Conservation (phyloP, 2,329 filamentous ascomycete species). For the Venturiaceae sp. region DNA sequence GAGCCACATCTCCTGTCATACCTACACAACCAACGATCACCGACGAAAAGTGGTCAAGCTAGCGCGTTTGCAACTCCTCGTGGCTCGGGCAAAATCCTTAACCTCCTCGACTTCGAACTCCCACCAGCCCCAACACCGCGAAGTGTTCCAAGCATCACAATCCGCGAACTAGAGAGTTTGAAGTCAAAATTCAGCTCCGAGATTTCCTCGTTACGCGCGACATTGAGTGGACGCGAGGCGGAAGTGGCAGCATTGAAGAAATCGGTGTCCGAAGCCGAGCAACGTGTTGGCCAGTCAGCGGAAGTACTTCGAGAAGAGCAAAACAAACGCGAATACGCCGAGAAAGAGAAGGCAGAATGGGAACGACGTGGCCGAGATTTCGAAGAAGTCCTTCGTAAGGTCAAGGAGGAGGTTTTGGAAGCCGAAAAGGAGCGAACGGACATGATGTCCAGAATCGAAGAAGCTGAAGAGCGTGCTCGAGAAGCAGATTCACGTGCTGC, state of each 20-base stretch:
- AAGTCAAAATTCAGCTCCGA: conserved; percentile 88
- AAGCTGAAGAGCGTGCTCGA: conserved; percentile 63
- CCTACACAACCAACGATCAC: conserved; percentile 31
- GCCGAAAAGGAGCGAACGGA: conserved; percentile 75
- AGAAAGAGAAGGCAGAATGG: conserved; percentile 71
- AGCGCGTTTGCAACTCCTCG: conserved; percentile 35
- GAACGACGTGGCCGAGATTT: conserved; percentile 79
- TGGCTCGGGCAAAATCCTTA: conserved; percentile 45
- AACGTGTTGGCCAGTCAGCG: conserved; percentile 76
- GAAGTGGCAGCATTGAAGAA: conserved; percentile 81
- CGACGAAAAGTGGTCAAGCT: conserved; percentile 25
- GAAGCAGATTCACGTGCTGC: conserved; percentile 67
- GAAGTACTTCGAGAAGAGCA: conserved; percentile 75
- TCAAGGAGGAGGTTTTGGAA: conserved; percentile 71
- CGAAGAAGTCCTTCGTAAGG: conserved; percentile 67
- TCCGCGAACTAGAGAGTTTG: conserved; percentile 82
- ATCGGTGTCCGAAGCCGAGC: conserved; percentile 82
- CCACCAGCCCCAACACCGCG: conserved; percentile 89
- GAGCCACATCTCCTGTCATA: conserved; percentile 38
- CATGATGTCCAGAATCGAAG: conserved; percentile 60
- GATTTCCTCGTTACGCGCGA: conserved; percentile 88
- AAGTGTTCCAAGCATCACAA: conserved; percentile 82
- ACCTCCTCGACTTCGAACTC: conserved; percentile 82
- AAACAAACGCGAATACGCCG: conserved; percentile 58
- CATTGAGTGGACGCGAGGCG: conserved; percentile 84